A percentile compares a stretch with the other conserved stretches of the same genome.
phyloP scores from a whole-genome alignment of 2,329 filamentous ascomycete species.

The Fusarium ramigenum region DNA sequence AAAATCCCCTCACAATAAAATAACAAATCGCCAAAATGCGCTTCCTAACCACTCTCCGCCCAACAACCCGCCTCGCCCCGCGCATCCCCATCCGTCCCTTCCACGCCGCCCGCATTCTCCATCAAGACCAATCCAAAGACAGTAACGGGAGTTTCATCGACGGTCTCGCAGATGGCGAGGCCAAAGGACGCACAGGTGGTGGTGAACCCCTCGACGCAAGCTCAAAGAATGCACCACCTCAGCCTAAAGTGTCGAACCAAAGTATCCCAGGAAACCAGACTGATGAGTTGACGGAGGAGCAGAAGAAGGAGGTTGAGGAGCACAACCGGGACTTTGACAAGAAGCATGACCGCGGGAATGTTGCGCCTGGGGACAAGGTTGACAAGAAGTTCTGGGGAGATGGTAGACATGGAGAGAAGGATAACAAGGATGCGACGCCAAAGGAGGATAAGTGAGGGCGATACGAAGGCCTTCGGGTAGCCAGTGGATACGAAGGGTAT shows the following conservation, averaged over 20 bases:
- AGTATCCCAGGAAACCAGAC: slow-evolving; percentile 50
- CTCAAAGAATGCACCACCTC: slow-evolving; percentile 48
- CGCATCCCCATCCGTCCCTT: slow-evolving; percentile 20
- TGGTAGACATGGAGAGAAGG: slow-evolving; percentile 6
- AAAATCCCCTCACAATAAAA: background rate
- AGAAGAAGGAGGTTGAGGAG: slow-evolving; percentile 65
- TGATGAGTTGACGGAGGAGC: slow-evolving; percentile 56
- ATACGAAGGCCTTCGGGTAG: background rate
- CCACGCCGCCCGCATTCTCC: slow-evolving; percentile 2
- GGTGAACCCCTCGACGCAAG: slow-evolving; percentile 49
- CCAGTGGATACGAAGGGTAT: fast-evolving
- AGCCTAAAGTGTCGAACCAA: slow-evolving; percentile 63
- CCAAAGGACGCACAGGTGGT: slow-evolving; percentile 52
- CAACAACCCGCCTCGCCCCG: slow-evolving; percentile 3
- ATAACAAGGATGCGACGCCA: background rate
- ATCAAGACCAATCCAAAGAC: slow-evolving; percentile 12
- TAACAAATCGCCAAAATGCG: slow-evolving; percentile 4
- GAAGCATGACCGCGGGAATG: slow-evolving; percentile 58
- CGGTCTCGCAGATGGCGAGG: slow-evolving; percentile 41
- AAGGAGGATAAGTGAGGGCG: background rate
- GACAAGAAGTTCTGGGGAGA: slow-evolving; percentile 63
- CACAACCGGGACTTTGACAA: slow-evolving; percentile 68
- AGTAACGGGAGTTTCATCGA: slow-evolving; percentile 33
- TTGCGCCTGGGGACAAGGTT: slow-evolving; percentile 60
- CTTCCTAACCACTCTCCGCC: slow-evolving; percentile 12